Evolutionary conservation across 1,139 yeast genomes (phyloP), one percentile per base, ranked within the genome.

Genomic region (Yamadazyma dushanensis): DNA sequence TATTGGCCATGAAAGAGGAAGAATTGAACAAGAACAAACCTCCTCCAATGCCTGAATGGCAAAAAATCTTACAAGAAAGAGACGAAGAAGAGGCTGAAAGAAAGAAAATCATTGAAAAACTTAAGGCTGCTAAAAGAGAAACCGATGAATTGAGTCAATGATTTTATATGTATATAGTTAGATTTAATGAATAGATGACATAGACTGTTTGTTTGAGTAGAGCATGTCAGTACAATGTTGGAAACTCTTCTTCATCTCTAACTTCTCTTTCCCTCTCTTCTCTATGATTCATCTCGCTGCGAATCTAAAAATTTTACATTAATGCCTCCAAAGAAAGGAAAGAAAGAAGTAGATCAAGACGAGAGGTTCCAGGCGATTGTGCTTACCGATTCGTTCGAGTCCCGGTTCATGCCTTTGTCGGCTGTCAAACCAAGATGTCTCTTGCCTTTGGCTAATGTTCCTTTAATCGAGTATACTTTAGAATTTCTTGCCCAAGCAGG

Each of bases 401-500:
- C 94, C 3, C 70, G 96, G 49, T 92, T 92, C 61, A 81, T 85
- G 86, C 98, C 99, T 5, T 68, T 94, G 48, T 85, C 97, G 0
- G 73, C 87, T 5, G 80, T 79, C 22, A 78, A 70, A 44, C 98
- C 99, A 26, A 73, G 97, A 56, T 92, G 98, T 62, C 69, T 92
- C 31, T 66, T 92, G 45, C 97, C 97, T 2, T 66, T 92, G 41
- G 97, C 96, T 26, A 90, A 89, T 54, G 88, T 87, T 8, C 98
- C 99, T 3, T 72, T 92, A 52, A 80, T 92, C 45, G 98, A 92
- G 57, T 92, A 94, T 56, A 94, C 99, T 1, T 67, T 92, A 37
- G 98, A 92, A 60, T 92, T 92, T 54, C 70, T 92, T 35, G 97
- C 97, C 11, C 84, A 82, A 47, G 88, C 96, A 2, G 89, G 89